Conservation (phyloP, 345 rosid species). For the Citrus inodora region DNA sequence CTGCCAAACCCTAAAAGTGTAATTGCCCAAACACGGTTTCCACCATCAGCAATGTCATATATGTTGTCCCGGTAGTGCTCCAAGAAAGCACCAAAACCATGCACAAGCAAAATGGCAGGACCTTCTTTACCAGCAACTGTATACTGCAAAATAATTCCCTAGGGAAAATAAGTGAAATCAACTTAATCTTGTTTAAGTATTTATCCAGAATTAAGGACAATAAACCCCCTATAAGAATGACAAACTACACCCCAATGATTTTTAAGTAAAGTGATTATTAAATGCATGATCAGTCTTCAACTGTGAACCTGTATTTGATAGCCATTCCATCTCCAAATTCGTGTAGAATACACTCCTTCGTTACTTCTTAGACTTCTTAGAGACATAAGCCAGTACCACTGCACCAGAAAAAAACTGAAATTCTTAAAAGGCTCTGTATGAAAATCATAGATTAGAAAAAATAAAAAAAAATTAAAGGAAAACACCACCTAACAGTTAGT, state of each 20-base stretch:
- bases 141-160: constrained; percentile 43
- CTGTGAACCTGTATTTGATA: constrained; percentile 70
- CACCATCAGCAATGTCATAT: constrained; percentile 40
- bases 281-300: constrained; percentile 8
- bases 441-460: not conserved
- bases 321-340: constrained; percentile 88
- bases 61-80: constrained; percentile 86
- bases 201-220: constrained; percentile 16
- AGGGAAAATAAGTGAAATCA: not conserved
- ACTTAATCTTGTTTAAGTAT: not conserved
- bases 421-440: constrained; percentile 1
- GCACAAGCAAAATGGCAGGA: constrained; percentile 76
- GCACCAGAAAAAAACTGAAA: constrained; percentile 27
- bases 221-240: constrained; percentile 2
- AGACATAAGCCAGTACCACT: constrained; percentile 87
- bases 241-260: not conserved
- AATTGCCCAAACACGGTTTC: constrained; percentile 73
- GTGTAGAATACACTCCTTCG: constrained; percentile 24
- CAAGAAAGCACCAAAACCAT: constrained; percentile 94
- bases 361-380: constrained; percentile 37
- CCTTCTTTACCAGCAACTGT: constrained; percentile 57
- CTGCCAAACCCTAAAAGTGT: constrained; percentile 82
- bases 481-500: not conserved
- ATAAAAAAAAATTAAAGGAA: not conserved
- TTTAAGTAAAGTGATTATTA: not conserved